Evolutionary conservation across 768 basidiomycete species (phyloP).

Genomic region (Porphyrellus cyaneotinctus): DNA sequence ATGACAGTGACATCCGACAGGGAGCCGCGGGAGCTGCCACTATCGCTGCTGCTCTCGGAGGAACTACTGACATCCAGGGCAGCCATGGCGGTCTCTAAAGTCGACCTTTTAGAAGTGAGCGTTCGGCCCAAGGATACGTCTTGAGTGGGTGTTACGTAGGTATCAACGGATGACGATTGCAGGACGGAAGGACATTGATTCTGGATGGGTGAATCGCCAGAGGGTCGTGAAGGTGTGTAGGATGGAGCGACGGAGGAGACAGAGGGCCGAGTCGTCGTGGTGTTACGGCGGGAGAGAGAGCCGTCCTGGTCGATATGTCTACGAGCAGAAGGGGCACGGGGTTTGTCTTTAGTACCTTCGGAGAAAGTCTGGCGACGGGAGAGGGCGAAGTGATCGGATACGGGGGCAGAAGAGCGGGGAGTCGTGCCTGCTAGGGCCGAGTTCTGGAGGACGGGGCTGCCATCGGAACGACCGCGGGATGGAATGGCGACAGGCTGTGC

Average conservation of each 20-base stretch:
- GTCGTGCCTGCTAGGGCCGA: slow-evolving; percentile 25
- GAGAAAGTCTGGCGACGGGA: slow-evolving; percentile 48
- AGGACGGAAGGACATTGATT: slow-evolving; percentile 17
- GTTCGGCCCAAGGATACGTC: slow-evolving; percentile 34
- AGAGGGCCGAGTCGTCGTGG: slow-evolving; percentile 42
- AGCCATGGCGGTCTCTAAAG: slow-evolving; percentile 38
- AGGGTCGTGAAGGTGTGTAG: slow-evolving; percentile 21
- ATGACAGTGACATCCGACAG: slow-evolving; percentile 73
- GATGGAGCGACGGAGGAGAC: slow-evolving; percentile 39
- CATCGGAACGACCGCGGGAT: slow-evolving; percentile 46
- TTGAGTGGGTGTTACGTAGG: slow-evolving; percentile 22
- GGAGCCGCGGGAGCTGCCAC: slow-evolving; percentile 46
- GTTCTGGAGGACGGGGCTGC: slow-evolving; percentile 43
- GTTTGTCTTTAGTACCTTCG: slow-evolving; percentile 52
- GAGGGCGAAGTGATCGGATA: slow-evolving; percentile 40
- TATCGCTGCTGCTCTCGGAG: slow-evolving; percentile 61
- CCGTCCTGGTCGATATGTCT: slow-evolving; percentile 56
- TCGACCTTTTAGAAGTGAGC: slow-evolving; percentile 29
- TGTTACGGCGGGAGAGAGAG: slow-evolving; percentile 43
- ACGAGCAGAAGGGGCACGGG: slow-evolving; percentile 58
- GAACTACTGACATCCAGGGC: slow-evolving; percentile 38
- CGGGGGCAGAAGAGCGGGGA: slow-evolving; percentile 32
- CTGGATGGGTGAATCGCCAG: slow-evolving; percentile 18
- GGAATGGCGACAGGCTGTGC: slow-evolving; percentile 35
- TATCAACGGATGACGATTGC: slow-evolving; percentile 23